A percentile compares a stretch with the other conserved stretches of the same genome.
Evolutionary conservation across 768 basidiomycete genomes (phyloP).

Genomic region (Mycena galericulata): DNA sequence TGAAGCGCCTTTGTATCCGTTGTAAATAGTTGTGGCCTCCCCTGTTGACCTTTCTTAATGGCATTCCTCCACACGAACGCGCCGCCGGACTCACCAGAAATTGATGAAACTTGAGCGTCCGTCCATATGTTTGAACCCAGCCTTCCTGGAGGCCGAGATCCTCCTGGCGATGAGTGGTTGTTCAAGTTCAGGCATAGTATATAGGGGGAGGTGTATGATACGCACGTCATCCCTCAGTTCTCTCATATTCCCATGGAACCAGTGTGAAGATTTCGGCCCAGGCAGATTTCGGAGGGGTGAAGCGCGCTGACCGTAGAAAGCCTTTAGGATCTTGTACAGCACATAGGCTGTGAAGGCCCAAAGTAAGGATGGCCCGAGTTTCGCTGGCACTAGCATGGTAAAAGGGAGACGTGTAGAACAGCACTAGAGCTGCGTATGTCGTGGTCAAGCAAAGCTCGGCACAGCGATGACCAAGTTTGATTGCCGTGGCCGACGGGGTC

Average conservation of each 20-base stretch:
- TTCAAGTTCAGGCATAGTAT: not conserved
- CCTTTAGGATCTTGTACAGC: not conserved
- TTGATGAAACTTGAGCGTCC: not conserved
- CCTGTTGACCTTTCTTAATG: not conserved
- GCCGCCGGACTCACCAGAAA: constrained; percentile 1
- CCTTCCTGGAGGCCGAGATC: constrained; percentile 2
- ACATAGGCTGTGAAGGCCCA: not conserved
- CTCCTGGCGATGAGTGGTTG: too few species aligned
- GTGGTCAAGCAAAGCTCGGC: too few species aligned
- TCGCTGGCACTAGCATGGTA: constrained; percentile 2
- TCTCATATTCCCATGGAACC: constrained; percentile 23
- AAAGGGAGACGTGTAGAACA: too few species aligned
- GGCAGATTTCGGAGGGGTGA: constrained; percentile 2
- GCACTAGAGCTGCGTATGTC: too few species aligned
- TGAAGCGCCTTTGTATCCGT: constrained; percentile 25
- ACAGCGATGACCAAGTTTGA: too few species aligned
- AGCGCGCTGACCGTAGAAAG: not conserved
- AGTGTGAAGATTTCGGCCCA: constrained; percentile 23
- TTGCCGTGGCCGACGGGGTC: too few species aligned
- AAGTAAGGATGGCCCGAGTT: too few species aligned
- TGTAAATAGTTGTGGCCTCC: not conserved
- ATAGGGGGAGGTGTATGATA: not conserved
- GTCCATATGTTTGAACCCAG: constrained; percentile 5
- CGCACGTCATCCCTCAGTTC: constrained; percentile 11
- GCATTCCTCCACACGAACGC: not conserved